Evolutionary conservation across 768 basidiomycete genomes (phyloP).

Genomic region (Hortiboletus campestris): DNA sequence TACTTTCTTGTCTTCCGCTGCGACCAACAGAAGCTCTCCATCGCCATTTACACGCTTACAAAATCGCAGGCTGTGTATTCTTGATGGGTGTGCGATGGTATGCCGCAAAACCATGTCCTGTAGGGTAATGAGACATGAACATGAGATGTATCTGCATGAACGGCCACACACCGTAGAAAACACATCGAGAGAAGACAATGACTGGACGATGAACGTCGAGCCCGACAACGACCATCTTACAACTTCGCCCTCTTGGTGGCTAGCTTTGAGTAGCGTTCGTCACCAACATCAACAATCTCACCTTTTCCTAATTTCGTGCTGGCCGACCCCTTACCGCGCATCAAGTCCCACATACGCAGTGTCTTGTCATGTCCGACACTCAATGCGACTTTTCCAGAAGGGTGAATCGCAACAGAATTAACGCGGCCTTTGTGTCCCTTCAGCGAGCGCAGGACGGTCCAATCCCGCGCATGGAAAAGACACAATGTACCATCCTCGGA

Average conservation of each 20-base stretch:
- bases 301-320: conserved; percentile 90
- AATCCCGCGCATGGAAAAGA: conserved; percentile 91
- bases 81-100: conserved; percentile 71
- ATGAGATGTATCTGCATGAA: not conserved
- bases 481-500: conserved; percentile 92
- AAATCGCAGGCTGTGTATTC: conserved; percentile 85
- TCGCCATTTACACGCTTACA: conserved; percentile 53
- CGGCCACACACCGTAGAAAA: conserved; percentile 64
- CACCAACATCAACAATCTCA: conserved; percentile 28
- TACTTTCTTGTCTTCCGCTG: conserved; percentile 87
- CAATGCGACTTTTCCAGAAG: conserved; percentile 86
- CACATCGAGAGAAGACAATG: conserved; percentile 71
- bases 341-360: conserved; percentile 97
- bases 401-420: conserved; percentile 89
- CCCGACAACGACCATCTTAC: conserved; percentile 86
- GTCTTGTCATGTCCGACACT: conserved; percentile 90
- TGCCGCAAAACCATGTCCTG: conserved; percentile 80
- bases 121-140: not conserved
- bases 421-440: conserved; percentile 94
- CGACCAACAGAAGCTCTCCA: conserved; percentile 75
- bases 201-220: conserved; percentile 75
- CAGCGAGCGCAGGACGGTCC: conserved; percentile 82
- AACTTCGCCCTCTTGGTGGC: conserved; percentile 76
- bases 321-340: conserved; percentile 88
- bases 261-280: not conserved